A percentile compares a stretch with the other conserved stretches of the same genome.
phyloP scores from a whole-genome alignment of 495 filamentous ascomycete species.

The Sphaerosporella brunnea region DNA sequence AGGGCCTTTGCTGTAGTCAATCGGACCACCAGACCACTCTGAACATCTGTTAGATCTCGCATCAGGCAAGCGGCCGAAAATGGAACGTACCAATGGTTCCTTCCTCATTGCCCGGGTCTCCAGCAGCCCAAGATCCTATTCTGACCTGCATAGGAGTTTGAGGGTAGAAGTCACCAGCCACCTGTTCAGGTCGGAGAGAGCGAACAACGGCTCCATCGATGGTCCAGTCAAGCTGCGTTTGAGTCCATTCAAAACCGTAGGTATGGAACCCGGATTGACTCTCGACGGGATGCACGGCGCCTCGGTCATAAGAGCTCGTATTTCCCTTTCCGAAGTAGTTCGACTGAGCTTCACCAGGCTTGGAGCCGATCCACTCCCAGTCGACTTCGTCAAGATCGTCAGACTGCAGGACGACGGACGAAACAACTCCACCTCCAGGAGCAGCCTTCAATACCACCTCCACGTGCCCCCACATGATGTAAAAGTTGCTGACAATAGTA shows the following conservation, averaged over 20 bases:
- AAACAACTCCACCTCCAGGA: slow-evolving; percentile 56
- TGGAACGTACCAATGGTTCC: slow-evolving; percentile 53
- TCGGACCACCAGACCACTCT: slow-evolving; percentile 73
- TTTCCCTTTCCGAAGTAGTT: slow-evolving; percentile 94
- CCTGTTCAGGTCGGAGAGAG: slow-evolving; percentile 41
- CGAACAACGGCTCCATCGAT: slow-evolving; percentile 56
- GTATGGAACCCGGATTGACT: slow-evolving; percentile 58
- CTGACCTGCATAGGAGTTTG: slow-evolving; percentile 82
- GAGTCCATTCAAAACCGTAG: slow-evolving; percentile 81
- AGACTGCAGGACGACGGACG: slow-evolving; percentile 70
- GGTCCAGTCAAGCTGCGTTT: slow-evolving; percentile 59
- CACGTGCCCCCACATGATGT: slow-evolving; percentile 70
- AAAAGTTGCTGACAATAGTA: slow-evolving; percentile 55
- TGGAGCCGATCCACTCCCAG: slow-evolving; percentile 61
- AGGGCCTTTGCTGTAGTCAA: slow-evolving; percentile 60
- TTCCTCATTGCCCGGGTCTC: slow-evolving; percentile 49
- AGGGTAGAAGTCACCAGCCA: slow-evolving; percentile 55
- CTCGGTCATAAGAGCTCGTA: slow-evolving; percentile 53
- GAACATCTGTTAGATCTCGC: slow-evolving; percentile 4
- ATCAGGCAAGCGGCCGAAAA: background rate
- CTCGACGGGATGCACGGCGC: slow-evolving; percentile 40
- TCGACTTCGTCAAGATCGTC: slow-evolving; percentile 91
- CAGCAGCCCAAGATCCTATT: slow-evolving; percentile 74
- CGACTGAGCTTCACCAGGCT: slow-evolving; percentile 51
- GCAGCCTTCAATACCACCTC: slow-evolving; percentile 55